These are phyloP conservation scores for Calamus simplicifolius DNA, from an alignment of 176 grass and related monocot genomes.

Conservation along the genomic window DNA sequence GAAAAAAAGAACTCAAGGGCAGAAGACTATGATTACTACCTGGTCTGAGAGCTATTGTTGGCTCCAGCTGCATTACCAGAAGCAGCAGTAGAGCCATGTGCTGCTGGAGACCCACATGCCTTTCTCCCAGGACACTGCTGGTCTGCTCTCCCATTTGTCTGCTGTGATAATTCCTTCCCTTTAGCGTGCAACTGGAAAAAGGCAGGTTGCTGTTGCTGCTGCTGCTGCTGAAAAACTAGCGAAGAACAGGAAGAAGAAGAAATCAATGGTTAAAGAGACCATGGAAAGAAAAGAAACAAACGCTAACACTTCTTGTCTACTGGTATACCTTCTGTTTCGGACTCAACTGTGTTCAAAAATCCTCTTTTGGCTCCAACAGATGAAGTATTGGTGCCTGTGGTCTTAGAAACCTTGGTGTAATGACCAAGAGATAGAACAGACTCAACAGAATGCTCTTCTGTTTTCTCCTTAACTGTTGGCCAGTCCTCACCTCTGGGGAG, in stretches of 20 bases:
- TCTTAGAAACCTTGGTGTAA: constrained; percentile 3
- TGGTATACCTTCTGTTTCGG: constrained; percentile 2
- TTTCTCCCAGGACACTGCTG: constrained; percentile 22
- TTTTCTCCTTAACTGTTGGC: constrained; percentile 2
- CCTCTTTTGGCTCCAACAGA: constrained; percentile 11
- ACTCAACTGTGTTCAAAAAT: not conserved
- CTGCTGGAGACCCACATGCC: constrained; percentile 25
- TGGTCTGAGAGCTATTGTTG: constrained; percentile 38
- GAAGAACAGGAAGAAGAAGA: constrained; percentile 10
- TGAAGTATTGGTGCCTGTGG: not conserved
- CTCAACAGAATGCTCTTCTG: constrained; percentile 10
- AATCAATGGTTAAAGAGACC: not conserved
- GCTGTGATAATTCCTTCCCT: not conserved
- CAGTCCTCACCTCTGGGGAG: constrained; percentile 28
- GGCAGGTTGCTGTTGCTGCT: not conserved
- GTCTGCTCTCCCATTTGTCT: constrained; percentile 2
- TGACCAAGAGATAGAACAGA: constrained; percentile 29
- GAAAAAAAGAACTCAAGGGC: not conserved
- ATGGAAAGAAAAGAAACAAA: not conserved
- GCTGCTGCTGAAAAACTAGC: constrained; percentile 3
- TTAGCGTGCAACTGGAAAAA: constrained; percentile 7
- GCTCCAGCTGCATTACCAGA: constrained; percentile 26
- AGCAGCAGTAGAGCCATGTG: constrained; percentile 14
- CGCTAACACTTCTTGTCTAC: not conserved
- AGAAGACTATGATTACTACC: constrained; percentile 24